These are phyloP conservation scores for Orbilia blumenaviensis DNA, from an alignment of 2,329 filamentous ascomycete species.

Conservation along the genomic window DNA sequence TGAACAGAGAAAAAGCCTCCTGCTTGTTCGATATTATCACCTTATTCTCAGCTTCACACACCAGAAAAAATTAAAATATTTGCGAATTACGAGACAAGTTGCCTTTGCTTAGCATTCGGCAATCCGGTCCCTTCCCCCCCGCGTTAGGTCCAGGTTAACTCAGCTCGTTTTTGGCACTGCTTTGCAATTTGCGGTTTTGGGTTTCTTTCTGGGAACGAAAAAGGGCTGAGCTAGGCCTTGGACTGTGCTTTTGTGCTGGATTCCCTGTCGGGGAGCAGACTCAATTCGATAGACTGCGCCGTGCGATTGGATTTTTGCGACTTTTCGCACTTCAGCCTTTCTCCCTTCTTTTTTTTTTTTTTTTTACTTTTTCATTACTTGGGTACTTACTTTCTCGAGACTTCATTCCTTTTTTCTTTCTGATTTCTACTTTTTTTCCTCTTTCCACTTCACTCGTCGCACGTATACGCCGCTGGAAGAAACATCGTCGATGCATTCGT, in stretches of 20 bases:
- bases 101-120: neutral
- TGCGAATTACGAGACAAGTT: too few species aligned
- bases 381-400: neutral
- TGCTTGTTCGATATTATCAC: too few species aligned
- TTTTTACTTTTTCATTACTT: neutral
- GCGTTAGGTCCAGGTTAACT: neutral
- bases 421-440: neutral
- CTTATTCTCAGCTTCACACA: neutral
- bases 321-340: neutral
- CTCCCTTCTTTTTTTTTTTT: neutral
- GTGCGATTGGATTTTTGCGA: too few species aligned
- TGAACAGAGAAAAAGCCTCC: too few species aligned
- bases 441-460: neutral
- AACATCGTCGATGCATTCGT: neutral
- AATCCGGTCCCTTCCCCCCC: slow-evolving; percentile 8
- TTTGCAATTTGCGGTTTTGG: neutral
- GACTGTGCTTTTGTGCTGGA: neutral
- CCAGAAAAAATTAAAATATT: too few species aligned
- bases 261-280: neutral
- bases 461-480: neutral
- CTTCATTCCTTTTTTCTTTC: neutral
- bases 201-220: neutral
- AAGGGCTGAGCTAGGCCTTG: neutral
- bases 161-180: neutral
- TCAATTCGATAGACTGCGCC: too few species aligned